Conservation (phyloP, 805 yeast species). For the Cyberlindnera galapagoensis region DNA sequence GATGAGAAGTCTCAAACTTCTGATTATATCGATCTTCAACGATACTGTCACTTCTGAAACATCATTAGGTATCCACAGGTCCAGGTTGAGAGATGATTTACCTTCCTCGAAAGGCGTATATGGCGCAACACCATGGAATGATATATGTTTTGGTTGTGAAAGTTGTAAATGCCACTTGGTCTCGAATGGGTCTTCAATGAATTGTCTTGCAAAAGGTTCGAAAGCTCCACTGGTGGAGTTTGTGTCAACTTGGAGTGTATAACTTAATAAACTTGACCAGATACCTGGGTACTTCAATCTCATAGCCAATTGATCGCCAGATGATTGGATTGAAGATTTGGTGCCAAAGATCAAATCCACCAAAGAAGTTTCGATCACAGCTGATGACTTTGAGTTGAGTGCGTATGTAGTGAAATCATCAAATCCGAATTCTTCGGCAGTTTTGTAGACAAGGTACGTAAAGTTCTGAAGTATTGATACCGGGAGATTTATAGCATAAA, state of each 20-base stretch:
- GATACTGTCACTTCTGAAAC: constrained; percentile 11
- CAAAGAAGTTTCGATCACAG: constrained; percentile 2
- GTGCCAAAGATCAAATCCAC: constrained; percentile 19
- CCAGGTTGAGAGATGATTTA: constrained; percentile 30
- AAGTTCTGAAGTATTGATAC: constrained; percentile 33
- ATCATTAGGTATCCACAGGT: constrained; percentile 38
- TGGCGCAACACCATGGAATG: constrained; percentile 64
- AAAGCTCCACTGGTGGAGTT: constrained; percentile 25
- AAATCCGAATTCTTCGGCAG: constrained; percentile 10
- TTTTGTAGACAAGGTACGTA: constrained; percentile 46
- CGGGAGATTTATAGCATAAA: constrained; percentile 39
- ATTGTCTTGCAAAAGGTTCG: constrained; percentile 64
- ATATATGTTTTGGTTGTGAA: constrained; percentile 31
- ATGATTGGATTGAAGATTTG: constrained; percentile 31
- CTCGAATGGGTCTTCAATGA: constrained; percentile 58
- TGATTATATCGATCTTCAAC: constrained; percentile 44
- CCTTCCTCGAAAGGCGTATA: constrained; percentile 44
- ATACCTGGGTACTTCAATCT: constrained; percentile 48
- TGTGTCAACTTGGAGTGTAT: constrained; percentile 26
- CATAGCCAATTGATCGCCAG: constrained; percentile 35
- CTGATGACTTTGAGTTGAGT: neutral
- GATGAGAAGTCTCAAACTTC: constrained; percentile 62
- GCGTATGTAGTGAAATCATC: constrained; percentile 8
- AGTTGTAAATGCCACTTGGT: constrained; percentile 71
- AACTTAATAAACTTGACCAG: constrained; percentile 58